phyloP scores from a whole-genome alignment of 2,329 filamentous ascomycete genomes.

The Alternaria tenuissima region DNA sequence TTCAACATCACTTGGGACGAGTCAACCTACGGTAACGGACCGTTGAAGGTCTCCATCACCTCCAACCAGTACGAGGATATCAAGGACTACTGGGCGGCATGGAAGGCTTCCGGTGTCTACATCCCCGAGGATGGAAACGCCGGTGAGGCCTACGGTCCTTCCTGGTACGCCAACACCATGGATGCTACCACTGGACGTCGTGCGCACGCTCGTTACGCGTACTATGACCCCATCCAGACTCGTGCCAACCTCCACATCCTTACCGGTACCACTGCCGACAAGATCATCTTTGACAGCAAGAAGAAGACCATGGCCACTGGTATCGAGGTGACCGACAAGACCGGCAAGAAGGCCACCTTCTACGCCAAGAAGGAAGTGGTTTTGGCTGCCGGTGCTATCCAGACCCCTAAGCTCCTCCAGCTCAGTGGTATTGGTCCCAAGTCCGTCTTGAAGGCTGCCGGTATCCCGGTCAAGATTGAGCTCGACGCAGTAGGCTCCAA shows the following conservation, averaged over 20 bases:
- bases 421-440: constrained; percentile 44
- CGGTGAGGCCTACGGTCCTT: constrained; percentile 34
- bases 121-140: constrained; percentile 32
- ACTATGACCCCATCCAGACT: constrained; percentile 39
- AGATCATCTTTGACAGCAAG: constrained; percentile 30
- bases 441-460: constrained; percentile 39
- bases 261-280: constrained; percentile 29
- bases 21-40: constrained; percentile 33
- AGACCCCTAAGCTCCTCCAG: constrained; percentile 63
- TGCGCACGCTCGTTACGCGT: constrained; percentile 39
- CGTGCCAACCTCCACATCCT: constrained; percentile 40
- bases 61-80: constrained; percentile 39
- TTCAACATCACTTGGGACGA: constrained; percentile 43
- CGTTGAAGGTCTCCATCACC: constrained; percentile 37
- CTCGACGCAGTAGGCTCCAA: constrained; percentile 46
- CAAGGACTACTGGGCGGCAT: constrained; percentile 35
- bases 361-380: constrained; percentile 62
- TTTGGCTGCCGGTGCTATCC: constrained; percentile 64
- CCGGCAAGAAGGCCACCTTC: constrained; percentile 17
- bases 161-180: constrained; percentile 40
- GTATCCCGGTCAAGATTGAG: constrained; percentile 36
- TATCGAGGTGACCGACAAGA: constrained; percentile 28
- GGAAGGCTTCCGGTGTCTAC: constrained; percentile 30
- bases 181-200: constrained; percentile 34
- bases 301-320: constrained; percentile 27